Base-by-base conservation (phyloP, 371 early-diverging fungal genomes). In the Choanephora cucurbitarum region DNA sequence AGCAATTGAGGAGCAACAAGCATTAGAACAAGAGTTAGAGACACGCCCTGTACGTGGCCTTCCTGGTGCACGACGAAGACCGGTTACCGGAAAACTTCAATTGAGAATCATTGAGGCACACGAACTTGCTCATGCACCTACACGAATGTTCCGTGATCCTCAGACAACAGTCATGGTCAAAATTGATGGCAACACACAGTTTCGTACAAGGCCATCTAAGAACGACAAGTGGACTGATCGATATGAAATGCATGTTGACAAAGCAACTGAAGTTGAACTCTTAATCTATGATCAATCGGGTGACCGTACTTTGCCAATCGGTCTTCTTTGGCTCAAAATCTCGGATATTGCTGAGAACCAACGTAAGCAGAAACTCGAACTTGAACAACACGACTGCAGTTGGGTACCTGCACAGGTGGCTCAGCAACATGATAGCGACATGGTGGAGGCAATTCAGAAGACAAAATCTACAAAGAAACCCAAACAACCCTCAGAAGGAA, bases 251-350 rank as follows among this genome's bases (percentile, higher is more conserved):
- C 73, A 83, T 45, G 88, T 94, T 19, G 91, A 92, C 58, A 91
- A 91, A 71, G 94, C 91, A 2, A 84, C 87, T 15, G 96, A 97
- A 54, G 82, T 95, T 3, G 97, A 96, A 68, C 59, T 98, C 28
- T 73, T 89, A 2, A 75, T 95, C 7, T 86, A 84, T 51, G 94
- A 93, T 48, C 75, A 83, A 51, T 79, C 82, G 23, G 84, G 84
- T 37, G 84, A 86, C 32, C 66, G 77, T 19, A 73, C 75, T 18
- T 73, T 79, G 48, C 84, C 91, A 33, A 80, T 90, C 21, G 92
- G 92, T 8, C 66, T 91, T 41, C 66, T 90, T 54, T 94, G 92
- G 91, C 68, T 93, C 49, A 89, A 89, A 44, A 82, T 91, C 31
- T 80, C 85, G 0, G 92, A 92, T 60, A 83, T 93, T 48, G 77